These are phyloP conservation scores for Thoreauomyces humboldtii DNA, from an alignment of 192 early-diverging fungal genomes.

Conservation along the genomic window DNA sequence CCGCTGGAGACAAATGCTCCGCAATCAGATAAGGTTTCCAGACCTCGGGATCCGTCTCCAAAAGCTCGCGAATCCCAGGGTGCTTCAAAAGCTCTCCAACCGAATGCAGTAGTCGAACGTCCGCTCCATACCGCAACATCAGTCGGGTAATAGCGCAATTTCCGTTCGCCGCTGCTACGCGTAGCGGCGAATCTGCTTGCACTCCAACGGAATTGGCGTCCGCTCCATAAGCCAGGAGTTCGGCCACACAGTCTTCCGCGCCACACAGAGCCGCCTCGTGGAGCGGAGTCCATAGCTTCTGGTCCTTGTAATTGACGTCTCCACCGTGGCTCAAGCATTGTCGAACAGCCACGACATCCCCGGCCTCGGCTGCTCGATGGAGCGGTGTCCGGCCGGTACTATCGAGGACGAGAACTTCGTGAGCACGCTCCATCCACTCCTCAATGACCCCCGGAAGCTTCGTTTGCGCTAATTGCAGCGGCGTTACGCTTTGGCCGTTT, in stretches of 20 bases:
- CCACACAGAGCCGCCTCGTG: constrained; percentile 48
- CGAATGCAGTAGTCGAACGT: constrained; percentile 20
- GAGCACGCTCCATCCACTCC: constrained; percentile 43
- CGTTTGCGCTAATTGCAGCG: constrained; percentile 38
- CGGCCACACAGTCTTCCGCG: constrained; percentile 23
- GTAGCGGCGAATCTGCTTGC: constrained; percentile 43
- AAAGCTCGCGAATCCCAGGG: constrained; percentile 4
- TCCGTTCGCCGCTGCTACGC: constrained; percentile 38
- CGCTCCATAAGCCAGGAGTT: constrained; percentile 47
- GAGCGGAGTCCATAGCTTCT: constrained; percentile 48
- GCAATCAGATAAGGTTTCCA: constrained; percentile 8
- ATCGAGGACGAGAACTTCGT: constrained; percentile 34
- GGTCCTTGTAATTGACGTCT: constrained; percentile 42
- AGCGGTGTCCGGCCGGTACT: constrained; percentile 40
- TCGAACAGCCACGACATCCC: constrained; percentile 32
- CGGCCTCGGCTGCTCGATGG: constrained; percentile 34
- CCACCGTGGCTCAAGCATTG: constrained; percentile 42
- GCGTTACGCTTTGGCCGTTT: constrained; percentile 49
- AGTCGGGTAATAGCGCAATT: constrained; percentile 24
- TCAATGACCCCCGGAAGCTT: constrained; percentile 34
- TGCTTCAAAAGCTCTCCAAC: constrained; percentile 27
- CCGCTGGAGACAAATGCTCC: too few relatives aligned
- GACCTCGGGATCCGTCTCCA: constrained; percentile 18
- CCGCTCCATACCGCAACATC: constrained; percentile 49
- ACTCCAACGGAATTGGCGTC: constrained; percentile 35